These are phyloP conservation scores for Vachellia pachyceras DNA, from an alignment of 306 rosid genomes.

Conservation along the genomic window DNA sequence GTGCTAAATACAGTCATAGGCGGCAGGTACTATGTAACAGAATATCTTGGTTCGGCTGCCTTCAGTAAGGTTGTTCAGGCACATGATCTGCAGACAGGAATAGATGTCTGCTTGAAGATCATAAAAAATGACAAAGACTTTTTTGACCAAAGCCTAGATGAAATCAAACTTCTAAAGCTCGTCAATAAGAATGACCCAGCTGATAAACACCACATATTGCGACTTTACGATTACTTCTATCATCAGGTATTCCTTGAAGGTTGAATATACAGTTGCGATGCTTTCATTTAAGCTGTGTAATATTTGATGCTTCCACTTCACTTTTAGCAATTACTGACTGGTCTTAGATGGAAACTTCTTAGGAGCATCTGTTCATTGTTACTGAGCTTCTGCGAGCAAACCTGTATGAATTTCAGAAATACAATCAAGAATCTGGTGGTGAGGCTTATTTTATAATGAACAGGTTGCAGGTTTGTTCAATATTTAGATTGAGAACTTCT, in stretches of 20 bases:
- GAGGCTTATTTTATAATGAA: conserved; percentile 80
- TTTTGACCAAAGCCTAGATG: conserved; percentile 97
- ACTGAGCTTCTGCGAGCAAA: conserved; percentile 95
- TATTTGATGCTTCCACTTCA: conserved; percentile 13
- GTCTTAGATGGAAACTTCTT: conserved; percentile 32
- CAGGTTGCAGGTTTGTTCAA: conserved; percentile 84
- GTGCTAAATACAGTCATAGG: conserved; percentile 83
- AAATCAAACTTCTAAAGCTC: conserved; percentile 92
- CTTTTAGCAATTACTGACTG: conserved; percentile 21
- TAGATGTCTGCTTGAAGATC: conserved; percentile 96
- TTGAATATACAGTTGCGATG: conserved; percentile 6
- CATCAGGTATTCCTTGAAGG: conserved; percentile 67
- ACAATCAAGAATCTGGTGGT: conserved; percentile 91
- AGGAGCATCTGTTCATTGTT: conserved; percentile 99
- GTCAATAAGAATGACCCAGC: conserved; percentile 94
- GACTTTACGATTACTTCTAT: conserved; percentile 96
- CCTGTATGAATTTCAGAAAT: conserved; percentile 92
- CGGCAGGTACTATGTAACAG: conserved; percentile 87
- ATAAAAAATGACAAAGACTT: conserved; percentile 97
- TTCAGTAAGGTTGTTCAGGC: conserved; percentile 97
- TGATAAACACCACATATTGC: conserved; percentile 77
- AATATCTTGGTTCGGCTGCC: conserved; percentile 96
- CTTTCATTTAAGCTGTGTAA: conserved; percentile 11
- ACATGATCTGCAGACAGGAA: conserved; percentile 85
- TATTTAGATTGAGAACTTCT: conserved; percentile 33